Conservation (phyloP, 345 rosid genomes). For the Diplotaxis tenuifolia region DNA sequence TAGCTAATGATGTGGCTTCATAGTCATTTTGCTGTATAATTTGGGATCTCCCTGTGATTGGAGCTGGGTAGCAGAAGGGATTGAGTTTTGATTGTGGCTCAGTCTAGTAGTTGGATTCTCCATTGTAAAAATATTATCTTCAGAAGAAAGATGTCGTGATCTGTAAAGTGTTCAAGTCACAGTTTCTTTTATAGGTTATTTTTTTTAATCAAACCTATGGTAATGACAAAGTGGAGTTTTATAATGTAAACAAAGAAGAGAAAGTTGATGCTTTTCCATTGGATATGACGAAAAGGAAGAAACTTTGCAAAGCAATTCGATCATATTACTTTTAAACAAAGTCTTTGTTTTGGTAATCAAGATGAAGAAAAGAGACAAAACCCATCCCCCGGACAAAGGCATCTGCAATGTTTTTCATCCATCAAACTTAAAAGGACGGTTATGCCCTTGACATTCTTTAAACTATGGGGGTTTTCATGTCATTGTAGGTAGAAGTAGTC, state of each 20-base stretch:
- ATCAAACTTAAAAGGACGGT: constrained; percentile 9
- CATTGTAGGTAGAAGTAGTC: constrained; percentile 13
- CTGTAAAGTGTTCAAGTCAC: constrained; percentile 8
- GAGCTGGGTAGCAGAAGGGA: constrained; percentile 15
- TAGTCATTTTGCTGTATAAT: constrained; percentile 5
- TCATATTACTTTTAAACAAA: background rate
- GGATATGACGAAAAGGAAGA: constrained; percentile 32
- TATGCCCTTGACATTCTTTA: constrained; percentile 4
- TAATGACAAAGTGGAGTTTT: background rate
- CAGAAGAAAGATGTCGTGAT: constrained; percentile 8
- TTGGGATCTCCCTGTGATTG: background rate
- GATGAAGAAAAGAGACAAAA: constrained; percentile 27
- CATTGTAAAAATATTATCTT: constrained; percentile 16
- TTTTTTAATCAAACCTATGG: background rate
- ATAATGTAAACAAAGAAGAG: constrained; percentile 1
- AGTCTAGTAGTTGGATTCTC: constrained; percentile 7
- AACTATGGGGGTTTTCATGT: constrained; percentile 20
- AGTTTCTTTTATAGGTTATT: constrained; percentile 1
- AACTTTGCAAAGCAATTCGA: constrained; percentile 26
- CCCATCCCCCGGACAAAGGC: constrained; percentile 27
- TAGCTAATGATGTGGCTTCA: constrained; percentile 28
- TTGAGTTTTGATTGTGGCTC: background rate
- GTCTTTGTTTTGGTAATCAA: constrained; percentile 32
- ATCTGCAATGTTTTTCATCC: background rate
- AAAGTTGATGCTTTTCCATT: constrained; percentile 33